A percentile compares a stretch with the other conserved stretches of the same genome.
phyloP scores from a whole-genome alignment of 1,284 basidiomycete species.

The Singerocomus inundabilis region DNA sequence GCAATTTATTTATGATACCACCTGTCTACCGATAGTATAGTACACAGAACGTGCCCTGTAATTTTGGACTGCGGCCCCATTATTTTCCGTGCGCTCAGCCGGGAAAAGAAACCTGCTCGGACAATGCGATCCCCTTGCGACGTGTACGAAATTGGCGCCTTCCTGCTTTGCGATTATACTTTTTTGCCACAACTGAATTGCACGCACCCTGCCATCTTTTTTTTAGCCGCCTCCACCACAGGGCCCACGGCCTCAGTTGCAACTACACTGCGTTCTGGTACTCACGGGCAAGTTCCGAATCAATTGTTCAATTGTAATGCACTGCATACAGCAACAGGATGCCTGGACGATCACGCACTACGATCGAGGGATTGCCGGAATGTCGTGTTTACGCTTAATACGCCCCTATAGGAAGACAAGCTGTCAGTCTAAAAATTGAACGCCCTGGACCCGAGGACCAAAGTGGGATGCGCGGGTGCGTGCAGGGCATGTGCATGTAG shows the following conservation, averaged over 20 bases:
- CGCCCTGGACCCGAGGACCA: too few species aligned
- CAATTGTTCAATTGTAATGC: background rate
- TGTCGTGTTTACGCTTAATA: slow-evolving; percentile 8
- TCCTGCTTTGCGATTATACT: background rate
- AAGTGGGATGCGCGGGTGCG: too few species aligned
- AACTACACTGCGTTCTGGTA: background rate
- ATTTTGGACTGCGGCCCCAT: slow-evolving; percentile 19
- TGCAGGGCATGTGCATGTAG: background rate
- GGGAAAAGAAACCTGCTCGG: too few species aligned
- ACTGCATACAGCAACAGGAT: background rate
- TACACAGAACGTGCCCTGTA: slow-evolving; percentile 8
- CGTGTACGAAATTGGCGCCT: slow-evolving; percentile 1
- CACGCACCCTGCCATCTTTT: background rate
- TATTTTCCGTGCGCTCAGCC: too few species aligned
- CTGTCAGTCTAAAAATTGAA: background rate
- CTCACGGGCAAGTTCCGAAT: background rate
- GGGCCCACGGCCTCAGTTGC: background rate
- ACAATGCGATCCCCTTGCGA: slow-evolving; percentile 8
- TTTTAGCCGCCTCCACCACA: background rate
- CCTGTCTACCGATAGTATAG: slow-evolving; percentile 18
- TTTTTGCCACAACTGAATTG: background rate
- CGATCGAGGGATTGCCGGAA: slow-evolving; percentile 19
- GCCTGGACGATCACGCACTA: slow-evolving; percentile 19
- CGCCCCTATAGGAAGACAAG: slow-evolving; percentile 4
- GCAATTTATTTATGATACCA: slow-evolving; percentile 30